Evolutionary conservation across 257 asterid species (phyloP).

Genomic region (Thymus mandschuricus): DNA sequence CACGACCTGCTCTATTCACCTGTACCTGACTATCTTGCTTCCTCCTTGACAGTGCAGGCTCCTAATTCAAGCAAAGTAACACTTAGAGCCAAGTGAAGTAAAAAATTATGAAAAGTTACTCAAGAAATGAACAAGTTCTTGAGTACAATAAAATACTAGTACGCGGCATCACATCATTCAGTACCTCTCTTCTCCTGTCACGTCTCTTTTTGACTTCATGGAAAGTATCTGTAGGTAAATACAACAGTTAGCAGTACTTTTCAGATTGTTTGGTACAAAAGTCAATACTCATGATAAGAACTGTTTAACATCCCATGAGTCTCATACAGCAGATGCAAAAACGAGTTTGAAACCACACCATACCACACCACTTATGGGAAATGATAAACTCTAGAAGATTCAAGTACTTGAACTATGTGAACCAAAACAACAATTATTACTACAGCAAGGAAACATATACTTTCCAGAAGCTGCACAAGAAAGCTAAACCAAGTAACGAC

Average conservation of each 20-base stretch:
- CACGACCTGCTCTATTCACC: slow-evolving; percentile 63
- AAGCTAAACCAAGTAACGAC: not conserved
- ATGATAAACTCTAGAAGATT: not conserved
- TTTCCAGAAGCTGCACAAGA: not conserved
- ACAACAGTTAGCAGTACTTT: slow-evolving; percentile 19
- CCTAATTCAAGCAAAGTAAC: slow-evolving; percentile 49
- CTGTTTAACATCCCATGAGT: slow-evolving; percentile 4
- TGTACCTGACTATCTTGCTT: slow-evolving; percentile 61
- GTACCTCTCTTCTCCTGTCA: slow-evolving; percentile 79
- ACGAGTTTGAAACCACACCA: slow-evolving; percentile 7
- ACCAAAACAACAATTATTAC: not conserved
- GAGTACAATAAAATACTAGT: not conserved
- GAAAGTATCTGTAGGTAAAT: slow-evolving; percentile 67
- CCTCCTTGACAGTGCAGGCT: slow-evolving; percentile 56
- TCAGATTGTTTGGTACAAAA: slow-evolving; percentile 32
- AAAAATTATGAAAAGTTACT: not conserved
- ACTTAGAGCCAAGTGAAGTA: not conserved
- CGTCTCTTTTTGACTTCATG: slow-evolving; percentile 86
- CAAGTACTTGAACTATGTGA: not conserved
- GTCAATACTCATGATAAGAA: not conserved
- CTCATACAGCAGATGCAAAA: not conserved
- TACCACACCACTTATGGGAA: not conserved
- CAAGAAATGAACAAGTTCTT: not conserved
- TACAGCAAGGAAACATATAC: not conserved
- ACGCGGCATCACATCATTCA: not conserved